Conservation (phyloP, 768 basidiomycete genomes). For the Lentinus brumalis region DNA sequence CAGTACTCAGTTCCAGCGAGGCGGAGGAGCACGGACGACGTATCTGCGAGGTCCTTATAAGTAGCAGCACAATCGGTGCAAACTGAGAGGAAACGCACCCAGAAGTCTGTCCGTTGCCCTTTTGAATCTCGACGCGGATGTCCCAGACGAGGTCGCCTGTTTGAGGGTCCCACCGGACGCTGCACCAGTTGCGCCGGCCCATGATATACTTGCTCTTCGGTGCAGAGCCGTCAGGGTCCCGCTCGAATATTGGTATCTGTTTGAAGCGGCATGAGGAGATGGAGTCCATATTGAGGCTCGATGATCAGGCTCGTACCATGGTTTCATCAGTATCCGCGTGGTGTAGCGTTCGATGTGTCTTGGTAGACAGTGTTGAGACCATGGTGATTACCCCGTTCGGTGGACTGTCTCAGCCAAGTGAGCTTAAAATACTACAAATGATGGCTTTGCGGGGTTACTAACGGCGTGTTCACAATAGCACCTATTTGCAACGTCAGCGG, state of each 20-base stretch:
- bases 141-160: slow-evolving; percentile 77
- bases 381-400: slow-evolving; percentile 73
- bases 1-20: slow-evolving; percentile 27
- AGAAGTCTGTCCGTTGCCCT: slow-evolving; percentile 79
- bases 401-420: slow-evolving; percentile 37
- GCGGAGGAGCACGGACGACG: slow-evolving; percentile 30
- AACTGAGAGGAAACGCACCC: slow-evolving; percentile 46
- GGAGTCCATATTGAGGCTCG: too few relatives aligned
- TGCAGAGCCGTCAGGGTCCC: slow-evolving; percentile 74
- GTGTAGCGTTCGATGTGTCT: slow-evolving; percentile 87
- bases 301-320: slow-evolving; percentile 57
- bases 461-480: slow-evolving; percentile 98
- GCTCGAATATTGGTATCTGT: slow-evolving; percentile 75
- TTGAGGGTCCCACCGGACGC: slow-evolving; percentile 56
- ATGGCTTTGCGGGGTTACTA: slow-evolving; percentile 30
- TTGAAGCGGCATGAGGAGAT: not conserved
- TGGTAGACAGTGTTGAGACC: slow-evolving; percentile 78
- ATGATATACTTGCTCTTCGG: slow-evolving; percentile 83
- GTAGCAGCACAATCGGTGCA: not conserved
- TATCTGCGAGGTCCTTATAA: slow-evolving; percentile 22
- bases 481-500: slow-evolving; percentile 36
- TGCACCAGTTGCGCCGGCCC: slow-evolving; percentile 88
- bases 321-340: slow-evolving; percentile 80
- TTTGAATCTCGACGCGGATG: slow-evolving; percentile 82
- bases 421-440: not conserved